Percentiles rank a stretch among this genome's conserved stretches.
Conservation (phyloP, 2,329 filamentous ascomycete species). For the Exserohilum rostratum region DNA sequence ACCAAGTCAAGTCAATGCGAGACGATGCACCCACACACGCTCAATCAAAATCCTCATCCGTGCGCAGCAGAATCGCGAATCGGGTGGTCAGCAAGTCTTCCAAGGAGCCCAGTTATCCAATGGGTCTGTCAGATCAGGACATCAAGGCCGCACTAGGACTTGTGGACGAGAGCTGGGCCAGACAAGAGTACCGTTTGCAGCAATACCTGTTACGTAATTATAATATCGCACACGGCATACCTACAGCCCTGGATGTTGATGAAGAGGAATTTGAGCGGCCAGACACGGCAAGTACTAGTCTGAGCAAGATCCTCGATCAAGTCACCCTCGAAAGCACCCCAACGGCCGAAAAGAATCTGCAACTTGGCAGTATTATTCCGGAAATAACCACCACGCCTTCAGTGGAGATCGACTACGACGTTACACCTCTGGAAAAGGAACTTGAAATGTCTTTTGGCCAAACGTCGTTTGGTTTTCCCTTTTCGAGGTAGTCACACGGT, state of each 20-base stretch:
- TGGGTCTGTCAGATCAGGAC: conserved; percentile 54
- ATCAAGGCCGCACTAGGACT: conserved; percentile 56
- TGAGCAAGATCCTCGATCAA: conserved; percentile 52
- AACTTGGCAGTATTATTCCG: conserved; percentile 27
- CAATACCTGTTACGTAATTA: conserved; percentile 57
- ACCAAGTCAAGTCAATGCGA: conserved; percentile 61
- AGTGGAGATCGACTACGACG: conserved; percentile 22
- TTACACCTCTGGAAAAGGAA: conserved; percentile 36
- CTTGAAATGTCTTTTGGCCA: conserved; percentile 39
- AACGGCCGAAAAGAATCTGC: conserved; percentile 47
- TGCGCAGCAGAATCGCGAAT: conserved; percentile 43
- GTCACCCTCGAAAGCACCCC: conserved; percentile 55
- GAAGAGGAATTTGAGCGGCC: conserved; percentile 56
- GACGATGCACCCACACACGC: conserved; percentile 42
- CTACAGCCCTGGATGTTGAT: conserved; percentile 52
- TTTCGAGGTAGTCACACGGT: not conserved
- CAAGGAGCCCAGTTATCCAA: conserved; percentile 33
- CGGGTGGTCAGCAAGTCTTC: conserved; percentile 36
- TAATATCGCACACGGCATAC: conserved; percentile 53
- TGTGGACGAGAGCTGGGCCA: conserved; percentile 57
- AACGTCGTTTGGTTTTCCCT: conserved; percentile 14
- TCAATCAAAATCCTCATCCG: conserved; percentile 40
- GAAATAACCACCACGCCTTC: conserved; percentile 5
- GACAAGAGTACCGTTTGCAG: conserved; percentile 55
- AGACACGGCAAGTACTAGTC: conserved; percentile 46